Evolutionary conservation across 148 eudicot species (phyloP).

Genomic region (Chenopodium album): DNA sequence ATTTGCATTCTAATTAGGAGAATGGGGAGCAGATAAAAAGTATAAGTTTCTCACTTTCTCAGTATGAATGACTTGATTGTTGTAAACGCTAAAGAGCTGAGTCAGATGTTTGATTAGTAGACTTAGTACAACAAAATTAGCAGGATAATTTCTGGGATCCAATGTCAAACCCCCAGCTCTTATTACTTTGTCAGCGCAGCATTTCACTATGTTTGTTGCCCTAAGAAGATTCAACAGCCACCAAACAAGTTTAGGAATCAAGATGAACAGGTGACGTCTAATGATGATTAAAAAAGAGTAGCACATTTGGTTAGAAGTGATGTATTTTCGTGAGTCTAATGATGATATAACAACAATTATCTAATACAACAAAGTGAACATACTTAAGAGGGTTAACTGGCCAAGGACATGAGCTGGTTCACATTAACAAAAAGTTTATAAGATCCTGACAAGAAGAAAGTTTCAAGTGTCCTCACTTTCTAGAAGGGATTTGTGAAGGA

Average conservation of each 20-base stretch:
- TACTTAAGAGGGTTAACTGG: not conserved
- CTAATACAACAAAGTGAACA: not conserved
- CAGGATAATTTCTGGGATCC: not conserved
- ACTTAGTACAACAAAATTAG: not conserved
- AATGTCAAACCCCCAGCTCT: not conserved
- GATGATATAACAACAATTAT: too few species aligned
- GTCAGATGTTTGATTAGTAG: not conserved
- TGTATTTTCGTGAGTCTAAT: not conserved
- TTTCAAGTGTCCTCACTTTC: conserved; percentile 48
- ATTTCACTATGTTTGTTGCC: not conserved
- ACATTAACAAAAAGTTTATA: not conserved
- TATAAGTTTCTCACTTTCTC: too few species aligned
- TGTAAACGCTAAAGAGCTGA: not conserved
- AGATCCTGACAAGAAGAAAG: not conserved
- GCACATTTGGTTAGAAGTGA: not conserved
- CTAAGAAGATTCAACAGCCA: not conserved
- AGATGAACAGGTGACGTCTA: not conserved
- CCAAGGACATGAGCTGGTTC: not conserved
- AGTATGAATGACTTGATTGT: too few species aligned
- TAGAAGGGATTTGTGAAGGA: conserved; percentile 71
- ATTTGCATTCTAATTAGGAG: not conserved
- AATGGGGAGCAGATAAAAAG: not conserved
- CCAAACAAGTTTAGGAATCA: not conserved
- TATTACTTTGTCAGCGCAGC: not conserved
- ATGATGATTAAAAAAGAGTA: not conserved